Conservation (phyloP, 2,329 filamentous ascomycete species). For the Hirsutella minnesotensis region DNA sequence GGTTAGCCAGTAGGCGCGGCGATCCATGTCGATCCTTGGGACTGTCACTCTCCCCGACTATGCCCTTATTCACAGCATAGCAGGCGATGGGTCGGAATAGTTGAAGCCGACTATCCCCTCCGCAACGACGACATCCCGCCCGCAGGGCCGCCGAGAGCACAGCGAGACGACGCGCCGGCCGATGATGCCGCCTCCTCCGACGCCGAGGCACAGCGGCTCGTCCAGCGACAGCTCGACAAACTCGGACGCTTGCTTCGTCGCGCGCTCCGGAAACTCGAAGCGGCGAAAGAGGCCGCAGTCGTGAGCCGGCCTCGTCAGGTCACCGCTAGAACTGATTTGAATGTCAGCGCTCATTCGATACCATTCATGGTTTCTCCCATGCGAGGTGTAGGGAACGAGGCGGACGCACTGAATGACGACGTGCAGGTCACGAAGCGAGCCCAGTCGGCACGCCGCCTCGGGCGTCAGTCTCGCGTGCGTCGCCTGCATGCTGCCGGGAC, state of each 20-base stretch:
- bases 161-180: constrained; percentile 35
- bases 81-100: constrained; percentile 9
- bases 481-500: constrained; percentile 22
- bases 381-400: constrained; percentile 3
- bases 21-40: too few relatives aligned
- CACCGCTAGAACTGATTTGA: constrained; percentile 22
- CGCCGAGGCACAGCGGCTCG: constrained; percentile 28
- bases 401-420: constrained; percentile 33
- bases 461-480: constrained; percentile 31
- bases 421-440: constrained; percentile 14
- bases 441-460: constrained; percentile 9
- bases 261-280: constrained; percentile 18
- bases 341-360: not conserved
- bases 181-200: constrained; percentile 35
- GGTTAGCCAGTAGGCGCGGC: too few relatives aligned
- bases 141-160: constrained; percentile 12
- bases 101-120: constrained; percentile 41
- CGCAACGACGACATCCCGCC: constrained; percentile 22
- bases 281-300: constrained; percentile 31
- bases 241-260: not conserved
- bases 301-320: constrained; percentile 24
- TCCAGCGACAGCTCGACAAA: constrained; percentile 23
- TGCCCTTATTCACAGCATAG: not conserved
- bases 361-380: not conserved
- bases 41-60: too few relatives aligned